Evolutionary conservation across 2,329 filamentous ascomycete species (phyloP), one percentile per base, ranked within the genome.

Genomic region (Penicillium sp.): DNA sequence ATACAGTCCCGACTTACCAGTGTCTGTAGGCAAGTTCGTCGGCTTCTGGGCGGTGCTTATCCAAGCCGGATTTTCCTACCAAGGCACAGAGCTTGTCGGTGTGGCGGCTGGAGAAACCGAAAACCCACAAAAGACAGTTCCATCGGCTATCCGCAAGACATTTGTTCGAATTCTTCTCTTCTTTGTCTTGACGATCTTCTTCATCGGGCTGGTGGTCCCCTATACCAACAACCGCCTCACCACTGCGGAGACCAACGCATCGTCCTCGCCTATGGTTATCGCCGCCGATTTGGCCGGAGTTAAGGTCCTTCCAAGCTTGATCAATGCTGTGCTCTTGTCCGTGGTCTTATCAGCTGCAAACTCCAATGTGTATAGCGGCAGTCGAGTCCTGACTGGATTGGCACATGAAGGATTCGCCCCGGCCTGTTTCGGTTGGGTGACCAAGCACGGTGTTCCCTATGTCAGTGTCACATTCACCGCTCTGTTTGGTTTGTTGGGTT

Each of bases 81-180:
- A 64, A 65, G 86, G 85, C 39, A 80, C 84, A 3, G 86, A 89
- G 69, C 76, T 88, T 13, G 84, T 88, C 5, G 86, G 82, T 52
- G 80, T 90, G 40, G 84, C 83, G 13, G 86, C 85, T 5, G 86
- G 85, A 53, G 86, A 90, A 70, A 84, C 83, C 4, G 77, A 78
- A 42, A 81, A 88, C 64, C 86, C 86, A 2, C 77, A 79, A 57
- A 85, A 82, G 69, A 82, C 79, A 17, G 83, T 90, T 40, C 86
- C 86, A 0, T 72, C 74, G 7, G 86, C 85, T 15, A 86, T 88
- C 61, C 78, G 79, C 44, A 84, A 80, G 71, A 87, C 85, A 0
- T 89, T 87, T 67, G 85, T 81, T 75, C 80, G 83, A 52, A 86
- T 89, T 55, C 76, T 88, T 45, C 69, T 77, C 49, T 77, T 88